Percentiles rank a stretch among this genome's conserved stretches.
Evolutionary conservation across 2,329 filamentous ascomycete genomes (phyloP).

Genomic region (Diaporthe sp.): DNA sequence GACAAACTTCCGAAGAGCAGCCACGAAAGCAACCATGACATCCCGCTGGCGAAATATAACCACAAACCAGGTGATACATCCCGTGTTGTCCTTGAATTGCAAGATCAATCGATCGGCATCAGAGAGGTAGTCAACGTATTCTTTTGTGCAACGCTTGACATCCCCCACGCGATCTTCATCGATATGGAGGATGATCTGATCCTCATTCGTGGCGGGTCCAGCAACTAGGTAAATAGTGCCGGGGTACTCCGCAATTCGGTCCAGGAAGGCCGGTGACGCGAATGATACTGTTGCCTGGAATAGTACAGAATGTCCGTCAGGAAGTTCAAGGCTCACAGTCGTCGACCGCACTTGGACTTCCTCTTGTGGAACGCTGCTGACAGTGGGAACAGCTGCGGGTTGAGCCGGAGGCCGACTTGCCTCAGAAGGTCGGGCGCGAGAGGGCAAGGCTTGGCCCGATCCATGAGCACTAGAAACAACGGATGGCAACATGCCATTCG

Average conservation of each 20-base stretch:
- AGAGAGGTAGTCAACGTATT: conserved; percentile 20
- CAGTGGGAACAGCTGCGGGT: background rate
- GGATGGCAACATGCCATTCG: background rate
- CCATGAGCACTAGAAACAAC: too few species aligned
- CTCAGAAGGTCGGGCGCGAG: background rate
- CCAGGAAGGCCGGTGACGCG: conserved; percentile 2
- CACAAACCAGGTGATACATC: conserved; percentile 23
- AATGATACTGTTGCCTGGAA: background rate
- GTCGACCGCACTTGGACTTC: background rate
- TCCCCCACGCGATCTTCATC: conserved; percentile 14
- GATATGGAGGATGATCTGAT: conserved; percentile 32
- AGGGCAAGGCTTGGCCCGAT: background rate
- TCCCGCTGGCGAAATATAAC: conserved; percentile 8
- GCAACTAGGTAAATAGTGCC: conserved; percentile 26
- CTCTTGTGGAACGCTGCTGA: too few species aligned
- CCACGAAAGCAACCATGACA: conserved; percentile 15
- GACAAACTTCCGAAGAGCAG: conserved; percentile 1
- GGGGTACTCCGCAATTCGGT: background rate
- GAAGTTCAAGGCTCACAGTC: background rate
- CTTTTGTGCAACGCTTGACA: conserved; percentile 5
- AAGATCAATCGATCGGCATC: conserved; percentile 28
- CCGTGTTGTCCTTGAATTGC: conserved; percentile 10
- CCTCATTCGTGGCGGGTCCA: background rate
- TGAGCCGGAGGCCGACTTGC: background rate
- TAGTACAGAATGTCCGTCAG: background rate